phyloP scores from a whole-genome alignment of 352 stramenopile genomes.

The Globisporangium megalacanthum region DNA sequence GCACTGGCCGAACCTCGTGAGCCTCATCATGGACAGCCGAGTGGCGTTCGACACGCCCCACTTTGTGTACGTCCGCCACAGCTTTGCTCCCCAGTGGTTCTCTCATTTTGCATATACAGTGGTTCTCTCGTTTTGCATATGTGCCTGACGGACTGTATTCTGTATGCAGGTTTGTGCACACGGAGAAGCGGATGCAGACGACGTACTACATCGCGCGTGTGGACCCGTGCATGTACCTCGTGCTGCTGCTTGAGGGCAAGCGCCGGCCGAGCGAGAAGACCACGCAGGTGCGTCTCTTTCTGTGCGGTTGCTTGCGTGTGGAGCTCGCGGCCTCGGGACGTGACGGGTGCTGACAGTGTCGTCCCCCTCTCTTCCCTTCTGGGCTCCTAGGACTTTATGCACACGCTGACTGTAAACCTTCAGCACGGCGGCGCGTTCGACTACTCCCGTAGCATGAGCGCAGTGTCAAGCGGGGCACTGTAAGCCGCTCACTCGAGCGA shows the following conservation, averaged over 20 bases:
- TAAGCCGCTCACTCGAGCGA: background rate
- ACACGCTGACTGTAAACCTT: constrained; percentile 67
- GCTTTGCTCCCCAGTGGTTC: background rate
- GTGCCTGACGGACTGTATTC: background rate
- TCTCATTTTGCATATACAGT: too few relatives aligned
- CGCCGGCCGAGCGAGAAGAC: constrained; percentile 66
- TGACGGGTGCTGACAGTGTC: too few relatives aligned
- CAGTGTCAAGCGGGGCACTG: constrained; percentile 4
- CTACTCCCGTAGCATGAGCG: constrained; percentile 17
- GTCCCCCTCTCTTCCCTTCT: too few relatives aligned
- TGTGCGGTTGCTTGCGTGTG: background rate
- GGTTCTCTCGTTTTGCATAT: too few relatives aligned
- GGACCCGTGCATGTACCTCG: constrained; percentile 68
- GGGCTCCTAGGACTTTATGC: constrained; percentile 76
- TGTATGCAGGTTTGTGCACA: constrained; percentile 46
- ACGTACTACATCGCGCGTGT: constrained; percentile 75
- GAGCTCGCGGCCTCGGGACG: background rate
- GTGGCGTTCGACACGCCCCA: constrained; percentile 40
- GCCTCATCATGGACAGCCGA: constrained; percentile 83
- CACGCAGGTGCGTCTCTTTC: constrained; percentile 35
- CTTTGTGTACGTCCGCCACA: constrained; percentile 35
- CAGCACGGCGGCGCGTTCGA: constrained; percentile 69
- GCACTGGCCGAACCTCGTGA: constrained; percentile 86
- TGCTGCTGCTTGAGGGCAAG: constrained; percentile 66
- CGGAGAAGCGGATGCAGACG: constrained; percentile 55